A percentile compares a stretch with the other conserved stretches of the same genome.
phyloP scores from a whole-genome alignment of 2,329 filamentous ascomycete genomes.

The Albifimbria verrucaria region DNA sequence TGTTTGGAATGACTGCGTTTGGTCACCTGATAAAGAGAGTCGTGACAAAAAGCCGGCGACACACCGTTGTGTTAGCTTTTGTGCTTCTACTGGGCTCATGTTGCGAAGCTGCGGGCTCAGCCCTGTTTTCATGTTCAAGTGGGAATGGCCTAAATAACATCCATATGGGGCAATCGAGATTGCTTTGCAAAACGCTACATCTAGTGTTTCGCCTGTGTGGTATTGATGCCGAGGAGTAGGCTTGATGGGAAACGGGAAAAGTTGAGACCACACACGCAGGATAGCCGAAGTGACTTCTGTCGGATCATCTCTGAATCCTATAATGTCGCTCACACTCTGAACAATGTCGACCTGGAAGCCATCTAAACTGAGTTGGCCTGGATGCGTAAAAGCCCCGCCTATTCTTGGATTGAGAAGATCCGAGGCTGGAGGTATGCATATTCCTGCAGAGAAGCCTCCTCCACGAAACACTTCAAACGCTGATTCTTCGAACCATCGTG shows the following conservation, averaged over 20 bases:
- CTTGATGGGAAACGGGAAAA: background rate
- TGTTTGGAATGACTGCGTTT: no score
- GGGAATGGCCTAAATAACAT: no score
- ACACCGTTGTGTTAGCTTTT: background rate
- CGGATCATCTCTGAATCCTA: background rate
- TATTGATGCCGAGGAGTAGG: background rate
- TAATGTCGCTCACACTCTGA: slow-evolving; percentile 1
- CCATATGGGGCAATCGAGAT: background rate
- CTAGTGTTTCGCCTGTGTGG: slow-evolving; percentile 7
- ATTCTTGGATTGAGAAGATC: slow-evolving; percentile 7
- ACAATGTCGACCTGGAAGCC: slow-evolving; percentile 10
- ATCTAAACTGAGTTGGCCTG: slow-evolving; percentile 7
- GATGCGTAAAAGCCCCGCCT: slow-evolving; percentile 1
- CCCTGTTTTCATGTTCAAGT: no score
- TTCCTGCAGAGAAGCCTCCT: slow-evolving; percentile 8
- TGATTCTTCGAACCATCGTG: slow-evolving; percentile 11
- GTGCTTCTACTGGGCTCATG: no score
- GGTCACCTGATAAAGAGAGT: no score
- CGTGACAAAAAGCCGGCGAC: background rate
- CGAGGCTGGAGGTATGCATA: slow-evolving; percentile 8
- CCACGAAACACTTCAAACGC: slow-evolving; percentile 6
- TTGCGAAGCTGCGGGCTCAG: background rate
- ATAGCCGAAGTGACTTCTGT: background rate
- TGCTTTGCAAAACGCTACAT: slow-evolving; percentile 10
- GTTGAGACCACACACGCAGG: background rate